Evolutionary conservation across 345 rosid species (phyloP), one percentile per base, ranked within the genome.

Genomic region (Hirschfeldia incana): DNA sequence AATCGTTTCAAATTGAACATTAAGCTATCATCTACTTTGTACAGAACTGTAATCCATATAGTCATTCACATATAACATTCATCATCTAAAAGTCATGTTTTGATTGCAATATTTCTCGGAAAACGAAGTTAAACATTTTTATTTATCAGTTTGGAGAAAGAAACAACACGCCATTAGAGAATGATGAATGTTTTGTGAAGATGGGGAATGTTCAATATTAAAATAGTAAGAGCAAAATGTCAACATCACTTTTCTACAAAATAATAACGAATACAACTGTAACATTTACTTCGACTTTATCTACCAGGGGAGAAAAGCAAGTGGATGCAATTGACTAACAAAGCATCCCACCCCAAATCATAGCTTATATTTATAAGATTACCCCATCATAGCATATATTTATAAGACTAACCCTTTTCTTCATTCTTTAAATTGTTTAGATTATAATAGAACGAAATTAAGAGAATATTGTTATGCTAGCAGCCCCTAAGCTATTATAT

Each of bases 241-340:
- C 78, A 74, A 74, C 82, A 79, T 74, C 60, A 29, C 59, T 62
- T 27, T 26, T 67, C 51, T 12, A 32, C 60, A 34, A 60, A 70
- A 29, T 0, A 36, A 65, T 26, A 57, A 68, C 63, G 63, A 72
- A 10, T 57, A 73, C 81, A 78, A 78, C 81, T 78, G 72, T 72
- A 65, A 78, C 72, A 78, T 78, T 78, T 28, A 78, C 76, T 78
- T 78, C 67, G 76, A 71, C 76, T 65, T 78, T 73, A 79, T 73
- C 67, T 67, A 72, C 77, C 26, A 59, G 9, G 65, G 6, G 2
- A 2, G 32, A 66, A 21, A 4, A 44, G 67, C 77, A 72, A 78
- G 74, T 73, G 44, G 78, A 67, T 65, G 13, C n/a, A 57, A 57
- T 78, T 71, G 81, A 71, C 81, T 77, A 77, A 10, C 13, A 10